Percentiles rank a stretch among this genome's conserved stretches.
Evolutionary conservation across 1,139 yeast genomes (phyloP).

Genomic region (Suhomyces kunorum): DNA sequence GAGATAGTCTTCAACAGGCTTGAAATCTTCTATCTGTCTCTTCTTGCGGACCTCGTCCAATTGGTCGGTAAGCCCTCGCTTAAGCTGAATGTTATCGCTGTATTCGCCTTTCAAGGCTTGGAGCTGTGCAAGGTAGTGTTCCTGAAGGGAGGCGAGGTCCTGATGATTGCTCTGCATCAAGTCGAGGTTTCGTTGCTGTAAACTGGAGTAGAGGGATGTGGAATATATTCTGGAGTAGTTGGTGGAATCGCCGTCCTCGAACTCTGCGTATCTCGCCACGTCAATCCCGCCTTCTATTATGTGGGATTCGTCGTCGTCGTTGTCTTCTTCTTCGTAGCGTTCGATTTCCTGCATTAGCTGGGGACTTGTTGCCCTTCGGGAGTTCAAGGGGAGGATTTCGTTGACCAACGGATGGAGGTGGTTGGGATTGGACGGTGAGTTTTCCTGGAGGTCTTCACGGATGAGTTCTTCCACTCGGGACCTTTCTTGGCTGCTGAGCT

Average conservation of each 20-base stretch:
- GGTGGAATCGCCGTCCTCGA: slow-evolving; percentile 18
- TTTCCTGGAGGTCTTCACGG: slow-evolving; percentile 11
- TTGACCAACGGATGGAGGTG: slow-evolving; percentile 34
- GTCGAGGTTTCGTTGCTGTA: slow-evolving; percentile 33
- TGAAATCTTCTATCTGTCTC: slow-evolving; percentile 36
- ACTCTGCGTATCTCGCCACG: slow-evolving; percentile 30
- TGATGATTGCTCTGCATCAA: slow-evolving; percentile 25
- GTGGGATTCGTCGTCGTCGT: slow-evolving; percentile 20
- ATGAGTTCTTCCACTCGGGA: slow-evolving; percentile 38
- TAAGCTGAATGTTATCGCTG: slow-evolving; percentile 22
- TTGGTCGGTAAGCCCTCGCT: slow-evolving; percentile 35
- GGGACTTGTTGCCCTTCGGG: slow-evolving; percentile 15
- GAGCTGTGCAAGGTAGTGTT: slow-evolving; percentile 24
- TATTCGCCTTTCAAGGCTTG: slow-evolving; percentile 21
- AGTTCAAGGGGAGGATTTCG: slow-evolving; percentile 27
- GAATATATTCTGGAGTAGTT: slow-evolving; percentile 31
- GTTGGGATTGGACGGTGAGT: neutral
- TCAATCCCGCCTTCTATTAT: slow-evolving; percentile 30
- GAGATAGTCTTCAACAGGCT: slow-evolving; percentile 39
- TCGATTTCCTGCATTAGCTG: slow-evolving; percentile 30
- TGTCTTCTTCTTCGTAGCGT: slow-evolving; percentile 33
- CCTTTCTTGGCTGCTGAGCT: slow-evolving; percentile 33
- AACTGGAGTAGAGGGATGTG: slow-evolving; percentile 32
- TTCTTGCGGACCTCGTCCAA: slow-evolving; percentile 31
- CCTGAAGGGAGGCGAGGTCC: slow-evolving; percentile 21